Evolutionary conservation across 208 protist genomes (phyloP), one percentile per base, ranked within the genome.

Genomic region (Leishmania aethiopica): DNA sequence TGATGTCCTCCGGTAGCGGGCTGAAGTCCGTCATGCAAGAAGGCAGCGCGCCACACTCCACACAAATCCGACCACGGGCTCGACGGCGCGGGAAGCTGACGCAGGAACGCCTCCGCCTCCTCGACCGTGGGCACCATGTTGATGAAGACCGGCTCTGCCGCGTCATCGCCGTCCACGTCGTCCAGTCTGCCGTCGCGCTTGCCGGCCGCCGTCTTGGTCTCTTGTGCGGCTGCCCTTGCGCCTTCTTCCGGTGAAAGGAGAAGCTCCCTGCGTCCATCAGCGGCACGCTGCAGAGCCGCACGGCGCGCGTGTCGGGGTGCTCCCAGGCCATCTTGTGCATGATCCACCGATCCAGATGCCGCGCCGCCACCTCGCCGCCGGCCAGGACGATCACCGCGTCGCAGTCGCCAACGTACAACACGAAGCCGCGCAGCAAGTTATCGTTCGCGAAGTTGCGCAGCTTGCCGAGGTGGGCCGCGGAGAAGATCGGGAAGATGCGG

Each of bases 371-470:
- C 64, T 91, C 87, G 32, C 94, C 94, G 7, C 94, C 94, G 1
- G 87, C 64, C 70, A 97, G 74, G 40, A 97, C 90, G 51, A 97
- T 49, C 37, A 97, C 25, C 69, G 92, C 91, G 51, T 96, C 91
- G 80, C 89, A 92, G 72, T 83, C 49, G 59, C 40, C 80, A 13
- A 94, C 81, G 88, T 91, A 97, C 32, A 95, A 78, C 35, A 97
- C 73, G 60, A 93, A 94, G 25, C 94, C 94, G 47, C 92, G 94
- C 42, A 97, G 85, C 2, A 87, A 82, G 70, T 90, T 86, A 69
- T 97, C 92, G 79, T 97, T 97, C 8, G 94, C 94, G 80, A 93
- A 94, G 80, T 92, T 87, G 7, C 91, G 90, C 79, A 97, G 78
- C 82, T 91, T 94, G 35, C 86, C 90, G 15, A 97, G 86, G 78